Base-by-base conservation (phyloP, 2,329 filamentous ascomycete species). In the Diaporthe velutina region DNA sequence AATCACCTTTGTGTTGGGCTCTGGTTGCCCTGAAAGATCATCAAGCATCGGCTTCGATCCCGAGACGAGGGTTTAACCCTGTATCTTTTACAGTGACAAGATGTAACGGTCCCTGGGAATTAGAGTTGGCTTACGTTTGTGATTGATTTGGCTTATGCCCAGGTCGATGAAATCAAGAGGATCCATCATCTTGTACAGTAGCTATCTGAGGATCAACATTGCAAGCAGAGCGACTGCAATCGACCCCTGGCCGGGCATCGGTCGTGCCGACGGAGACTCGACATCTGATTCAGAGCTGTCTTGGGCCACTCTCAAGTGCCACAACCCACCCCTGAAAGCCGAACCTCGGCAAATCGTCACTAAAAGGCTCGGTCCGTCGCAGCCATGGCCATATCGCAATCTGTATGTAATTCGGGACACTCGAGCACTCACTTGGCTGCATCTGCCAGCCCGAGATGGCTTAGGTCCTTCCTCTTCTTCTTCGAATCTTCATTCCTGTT, bases 261-360 rank as follows among this genome's bases (percentile, higher is more conserved):
- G 64, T 28, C 64, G n/a, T 30, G 28, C 64, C 64, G 64, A 54
- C 33, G 33, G 64, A 28, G 35, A 6, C 30, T 40, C 48, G 48
- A 38, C 48, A 40, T 40, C 45, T 54, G 64, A 54, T 68, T 68
- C 64, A 67, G 64, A n/a, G 64, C 64, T 38, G 33, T 25, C 33
- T 25, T 67, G 28, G 61, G 42, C 42, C 61, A 67, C 61, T 50
- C 61, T 67, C 61, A 67, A 50, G 61, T 50, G 61, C 61, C 61
- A 54, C 25, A 48, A 71, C 9, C 68, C 68, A 71, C 70, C 70
- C 25, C 57, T 42, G 13, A 55, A 17, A 71, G 68, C 73, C 73
- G 73, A 74, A 58, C 73, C 73, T 74, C 73, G 73, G 73, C 45
- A 74, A 74, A 25, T 30, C 22, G 48, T 71, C 57, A 42, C 45